Percentiles rank a stretch among this genome's conserved stretches.
phyloP scores from a whole-genome alignment of 2,329 filamentous ascomycete genomes.

The Diaporthe citrichinensis region DNA sequence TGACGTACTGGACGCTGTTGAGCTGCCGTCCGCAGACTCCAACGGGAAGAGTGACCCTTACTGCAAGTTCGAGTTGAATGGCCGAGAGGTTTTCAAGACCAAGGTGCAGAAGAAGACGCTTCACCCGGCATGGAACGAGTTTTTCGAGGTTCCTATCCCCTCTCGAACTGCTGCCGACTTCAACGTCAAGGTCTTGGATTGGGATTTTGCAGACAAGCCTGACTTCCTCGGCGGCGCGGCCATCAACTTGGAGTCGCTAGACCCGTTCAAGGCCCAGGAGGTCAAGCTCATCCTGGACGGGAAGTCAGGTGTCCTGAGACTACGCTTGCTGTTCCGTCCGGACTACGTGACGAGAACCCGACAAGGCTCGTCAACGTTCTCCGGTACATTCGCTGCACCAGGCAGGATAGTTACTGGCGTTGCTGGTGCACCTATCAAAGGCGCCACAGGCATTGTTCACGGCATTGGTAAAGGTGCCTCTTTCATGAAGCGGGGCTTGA shows the following conservation, averaged over 20 bases:
- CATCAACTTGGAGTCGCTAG: slow-evolving; percentile 83
- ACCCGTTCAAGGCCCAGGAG: slow-evolving; percentile 88
- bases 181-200: slow-evolving; percentile 88
- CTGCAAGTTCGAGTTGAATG: slow-evolving; percentile 93
- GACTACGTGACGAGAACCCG: slow-evolving; percentile 89
- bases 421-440: slow-evolving; percentile 93
- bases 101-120: slow-evolving; percentile 98
- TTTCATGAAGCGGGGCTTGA: slow-evolving; percentile 89
- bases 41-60: slow-evolving; percentile 98
- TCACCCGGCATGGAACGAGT: slow-evolving; percentile 95
- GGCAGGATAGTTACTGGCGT: slow-evolving; percentile 88
- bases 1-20: slow-evolving; percentile 87
- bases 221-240: slow-evolving; percentile 86
- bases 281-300: slow-evolving; percentile 84
- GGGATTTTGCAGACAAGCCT: slow-evolving; percentile 96
- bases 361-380: slow-evolving; percentile 93
- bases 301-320: slow-evolving; percentile 85
- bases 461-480: slow-evolving; percentile 91
- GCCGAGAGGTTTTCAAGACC: slow-evolving; percentile 92
- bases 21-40: slow-evolving; percentile 93
- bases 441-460: slow-evolving; percentile 79
- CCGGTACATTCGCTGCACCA: slow-evolving; percentile 87
- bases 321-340: slow-evolving; percentile 92
- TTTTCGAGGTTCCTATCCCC: slow-evolving; percentile 86
- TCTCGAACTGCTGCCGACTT: slow-evolving; percentile 90